phyloP scores from a whole-genome alignment of 1,284 basidiomycete genomes.

The Stygiomarasmius scandens region DNA sequence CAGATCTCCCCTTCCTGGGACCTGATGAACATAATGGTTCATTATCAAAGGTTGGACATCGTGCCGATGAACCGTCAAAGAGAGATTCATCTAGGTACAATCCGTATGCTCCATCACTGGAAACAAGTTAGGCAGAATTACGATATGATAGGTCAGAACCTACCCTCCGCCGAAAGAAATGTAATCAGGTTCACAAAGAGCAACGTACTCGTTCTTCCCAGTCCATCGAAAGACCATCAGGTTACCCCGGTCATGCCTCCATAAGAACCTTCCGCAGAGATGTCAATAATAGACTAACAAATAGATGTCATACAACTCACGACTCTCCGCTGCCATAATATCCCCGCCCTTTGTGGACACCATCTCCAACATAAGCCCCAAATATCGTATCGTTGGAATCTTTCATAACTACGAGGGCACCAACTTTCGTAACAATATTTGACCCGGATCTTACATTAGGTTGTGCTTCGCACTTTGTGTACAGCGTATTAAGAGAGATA shows the following conservation, averaged over 20 bases:
- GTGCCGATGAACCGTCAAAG: constrained; percentile 80
- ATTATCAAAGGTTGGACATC: constrained; percentile 88
- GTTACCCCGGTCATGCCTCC: constrained; percentile 51
- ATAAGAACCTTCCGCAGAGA: constrained; percentile 66
- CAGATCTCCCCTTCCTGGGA: constrained; percentile 48
- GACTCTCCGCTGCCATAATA: constrained; percentile 89
- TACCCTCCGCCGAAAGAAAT: constrained; percentile 92
- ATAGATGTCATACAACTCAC: constrained; percentile 47
- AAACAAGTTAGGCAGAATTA: background rate
- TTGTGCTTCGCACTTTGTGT: constrained; percentile 60
- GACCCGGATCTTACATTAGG: constrained; percentile 2
- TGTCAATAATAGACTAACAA: background rate
- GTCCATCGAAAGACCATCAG: constrained; percentile 84
- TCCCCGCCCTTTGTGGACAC: constrained; percentile 60
- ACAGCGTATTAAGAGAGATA: constrained; percentile 88
- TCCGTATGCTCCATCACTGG: constrained; percentile 84
- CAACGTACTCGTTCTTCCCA: constrained; percentile 89
- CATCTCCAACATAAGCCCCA: constrained; percentile 83
- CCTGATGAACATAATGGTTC: constrained; percentile 71
- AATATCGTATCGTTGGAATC: constrained; percentile 70
- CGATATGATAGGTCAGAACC: constrained; percentile 31
- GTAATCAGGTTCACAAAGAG: constrained; percentile 79
- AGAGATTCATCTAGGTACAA: constrained; percentile 88
- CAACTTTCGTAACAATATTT: constrained; percentile 26
- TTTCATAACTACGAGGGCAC: constrained; percentile 59